A percentile compares a stretch with the other conserved stretches of the same genome.
Evolutionary conservation across 2,329 filamentous ascomycete genomes (phyloP).

Genomic region (Nannizziopsis arthrosporioides): DNA sequence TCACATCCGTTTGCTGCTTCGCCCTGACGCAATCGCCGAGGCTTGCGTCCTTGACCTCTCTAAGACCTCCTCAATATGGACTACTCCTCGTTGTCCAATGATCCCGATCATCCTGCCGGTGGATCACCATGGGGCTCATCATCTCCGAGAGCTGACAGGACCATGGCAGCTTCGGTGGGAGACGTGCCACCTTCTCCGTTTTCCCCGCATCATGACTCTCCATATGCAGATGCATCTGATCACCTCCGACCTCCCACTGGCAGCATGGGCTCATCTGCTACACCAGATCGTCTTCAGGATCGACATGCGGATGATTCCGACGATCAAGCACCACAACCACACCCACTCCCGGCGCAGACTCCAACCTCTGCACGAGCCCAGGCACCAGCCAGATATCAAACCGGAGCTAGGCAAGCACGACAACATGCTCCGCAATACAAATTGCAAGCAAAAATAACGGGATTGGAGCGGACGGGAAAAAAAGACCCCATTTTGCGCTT

Average conservation of each 20-base stretch:
- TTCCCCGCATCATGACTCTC: conserved; percentile 28
- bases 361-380: conserved; percentile 29
- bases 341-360: conserved; percentile 15
- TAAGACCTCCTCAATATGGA: conserved; percentile 42
- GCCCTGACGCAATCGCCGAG: neutral
- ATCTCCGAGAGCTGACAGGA: conserved; percentile 43
- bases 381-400: conserved; percentile 40
- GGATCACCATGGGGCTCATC: conserved; percentile 53
- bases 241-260: conserved; percentile 12
- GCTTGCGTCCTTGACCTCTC: neutral
- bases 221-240: conserved; percentile 19
- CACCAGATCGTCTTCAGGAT: conserved; percentile 33
- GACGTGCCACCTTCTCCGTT: conserved; percentile 34
- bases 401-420: conserved; percentile 26
- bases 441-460: conserved; percentile 89
- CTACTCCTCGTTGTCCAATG: conserved; percentile 49
- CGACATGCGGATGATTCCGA: conserved; percentile 31
- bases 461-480: conserved; percentile 80
- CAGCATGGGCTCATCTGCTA: conserved; percentile 32
- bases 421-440: conserved; percentile 59
- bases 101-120: conserved; percentile 47
- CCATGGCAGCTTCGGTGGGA: conserved; percentile 26
- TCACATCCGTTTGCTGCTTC: neutral
- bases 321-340: conserved; percentile 19
- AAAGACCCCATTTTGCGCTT: conserved; percentile 93